Conservation (phyloP, 768 basidiomycete species). For the Pulveroboletus sp. region DNA sequence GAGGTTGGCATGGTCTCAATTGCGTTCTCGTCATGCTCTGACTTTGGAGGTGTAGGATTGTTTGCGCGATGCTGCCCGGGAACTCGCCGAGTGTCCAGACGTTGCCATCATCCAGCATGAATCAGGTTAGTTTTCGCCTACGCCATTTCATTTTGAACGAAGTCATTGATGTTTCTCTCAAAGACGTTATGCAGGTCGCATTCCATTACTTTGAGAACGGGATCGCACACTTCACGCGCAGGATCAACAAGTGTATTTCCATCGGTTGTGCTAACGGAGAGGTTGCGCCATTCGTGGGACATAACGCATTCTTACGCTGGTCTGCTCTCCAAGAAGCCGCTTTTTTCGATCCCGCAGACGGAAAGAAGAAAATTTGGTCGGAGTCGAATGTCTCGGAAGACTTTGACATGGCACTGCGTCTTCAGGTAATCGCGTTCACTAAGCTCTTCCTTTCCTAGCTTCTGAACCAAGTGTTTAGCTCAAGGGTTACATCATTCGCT, state of each 20-base stretch:
- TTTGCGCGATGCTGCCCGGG: conserved; percentile 84
- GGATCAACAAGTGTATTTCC: conserved; percentile 82
- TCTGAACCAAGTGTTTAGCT: conserved; percentile 39
- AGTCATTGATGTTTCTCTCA: conserved; percentile 24
- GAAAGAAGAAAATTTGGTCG: conserved; percentile 72
- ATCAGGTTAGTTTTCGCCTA: conserved; percentile 42
- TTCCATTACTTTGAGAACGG: conserved; percentile 89
- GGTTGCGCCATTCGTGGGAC: conserved; percentile 74
- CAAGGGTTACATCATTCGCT: conserved; percentile 32
- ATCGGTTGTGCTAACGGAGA: conserved; percentile 79
- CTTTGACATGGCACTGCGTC: conserved; percentile 60
- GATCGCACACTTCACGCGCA: conserved; percentile 87
- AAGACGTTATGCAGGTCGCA: conserved; percentile 88
- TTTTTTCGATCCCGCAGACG: conserved; percentile 50
- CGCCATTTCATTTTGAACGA: background rate
- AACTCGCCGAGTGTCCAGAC: conserved; percentile 77
- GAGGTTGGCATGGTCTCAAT: conserved; percentile 36
- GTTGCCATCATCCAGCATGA: conserved; percentile 92
- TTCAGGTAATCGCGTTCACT: conserved; percentile 39
- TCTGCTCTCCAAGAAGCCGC: conserved; percentile 85
- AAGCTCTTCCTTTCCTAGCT: conserved; percentile 48
- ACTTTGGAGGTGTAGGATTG: conserved; percentile 55
- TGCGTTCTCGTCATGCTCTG: background rate
- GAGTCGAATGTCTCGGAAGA: conserved; percentile 67
- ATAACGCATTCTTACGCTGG: conserved; percentile 90